Evolutionary conservation across 2,329 filamentous ascomycete species (phyloP).

Genomic region (Trichoderma hamatum): DNA sequence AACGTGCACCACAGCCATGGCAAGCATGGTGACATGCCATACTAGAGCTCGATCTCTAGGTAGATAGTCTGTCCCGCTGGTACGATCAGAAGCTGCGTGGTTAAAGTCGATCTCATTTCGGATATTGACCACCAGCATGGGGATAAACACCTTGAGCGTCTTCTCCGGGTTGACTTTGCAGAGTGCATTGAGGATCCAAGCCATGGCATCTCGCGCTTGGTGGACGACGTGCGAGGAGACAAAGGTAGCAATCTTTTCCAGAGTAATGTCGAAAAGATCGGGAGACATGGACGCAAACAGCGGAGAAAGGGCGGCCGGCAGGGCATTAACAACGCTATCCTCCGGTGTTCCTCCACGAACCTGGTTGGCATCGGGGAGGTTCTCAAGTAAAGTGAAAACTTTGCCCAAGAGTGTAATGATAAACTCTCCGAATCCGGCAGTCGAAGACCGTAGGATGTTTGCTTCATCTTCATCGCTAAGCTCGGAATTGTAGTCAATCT

Average conservation of each 20-base stretch:
- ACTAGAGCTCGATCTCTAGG: constrained; percentile 90
- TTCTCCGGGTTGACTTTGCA: constrained; percentile 96
- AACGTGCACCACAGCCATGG: constrained; percentile 97
- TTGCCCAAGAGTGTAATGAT: constrained; percentile 87
- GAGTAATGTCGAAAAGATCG: constrained; percentile 86
- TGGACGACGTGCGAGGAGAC: constrained; percentile 94
- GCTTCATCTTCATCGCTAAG: constrained; percentile 85
- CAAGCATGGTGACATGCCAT: constrained; percentile 96
- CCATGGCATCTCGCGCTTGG: constrained; percentile 95
- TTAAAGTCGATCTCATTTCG: constrained; percentile 97
- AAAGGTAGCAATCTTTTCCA: constrained; percentile 91
- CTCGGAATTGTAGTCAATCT: constrained; percentile 82
- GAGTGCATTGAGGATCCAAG: constrained; percentile 94
- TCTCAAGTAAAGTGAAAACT: constrained; percentile 93
- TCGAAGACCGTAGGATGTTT: constrained; percentile 87
- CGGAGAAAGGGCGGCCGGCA: constrained; percentile 88
- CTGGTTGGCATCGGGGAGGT: constrained; percentile 86
- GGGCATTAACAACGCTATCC: constrained; percentile 93
- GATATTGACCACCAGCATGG: constrained; percentile 87
- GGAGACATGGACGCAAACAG: constrained; percentile 89
- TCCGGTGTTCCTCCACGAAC: constrained; percentile 90
- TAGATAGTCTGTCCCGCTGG: constrained; percentile 88
- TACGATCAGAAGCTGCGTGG: constrained; percentile 90
- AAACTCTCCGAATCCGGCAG: constrained; percentile 91
- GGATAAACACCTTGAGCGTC: constrained; percentile 85